Evolutionary conservation across 164 flowering plant genomes (phyloP).

Genomic region (Stephania japonica): DNA sequence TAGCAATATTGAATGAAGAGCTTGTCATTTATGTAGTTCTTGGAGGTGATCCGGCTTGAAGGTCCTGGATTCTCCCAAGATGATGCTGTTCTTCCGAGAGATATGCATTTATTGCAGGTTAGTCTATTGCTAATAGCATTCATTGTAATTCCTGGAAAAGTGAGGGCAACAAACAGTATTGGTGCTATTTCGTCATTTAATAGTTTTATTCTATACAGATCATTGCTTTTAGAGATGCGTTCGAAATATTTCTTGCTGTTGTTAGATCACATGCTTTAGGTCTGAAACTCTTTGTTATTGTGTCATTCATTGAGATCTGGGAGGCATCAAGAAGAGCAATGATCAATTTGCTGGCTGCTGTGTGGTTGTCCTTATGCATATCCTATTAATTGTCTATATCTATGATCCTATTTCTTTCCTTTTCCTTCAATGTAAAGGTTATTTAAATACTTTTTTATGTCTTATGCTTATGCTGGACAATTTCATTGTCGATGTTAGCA

Average conservation of each 20-base stretch:
- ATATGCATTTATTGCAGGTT: constrained; percentile 71
- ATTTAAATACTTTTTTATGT: neutral
- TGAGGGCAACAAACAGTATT: neutral
- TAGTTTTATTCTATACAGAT: neutral
- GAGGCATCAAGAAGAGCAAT: neutral
- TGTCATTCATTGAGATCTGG: neutral
- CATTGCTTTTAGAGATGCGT: neutral
- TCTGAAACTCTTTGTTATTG: neutral
- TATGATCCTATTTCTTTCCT: too few relatives aligned
- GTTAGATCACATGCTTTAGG: neutral
- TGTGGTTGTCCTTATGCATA: neutral
- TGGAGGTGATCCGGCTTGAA: constrained; percentile 77
- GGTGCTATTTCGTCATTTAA: neutral
- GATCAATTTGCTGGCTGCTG: neutral
- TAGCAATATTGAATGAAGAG: neutral
- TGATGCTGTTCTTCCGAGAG: constrained; percentile 52
- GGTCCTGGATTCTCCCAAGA: constrained; percentile 63
- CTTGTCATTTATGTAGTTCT: constrained; percentile 26
- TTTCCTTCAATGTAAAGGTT: too few relatives aligned
- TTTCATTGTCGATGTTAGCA: neutral
- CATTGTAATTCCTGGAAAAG: neutral
- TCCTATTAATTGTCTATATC: neutral
- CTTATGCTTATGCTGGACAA: too few relatives aligned
- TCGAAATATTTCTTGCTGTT: neutral
- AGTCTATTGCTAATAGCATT: neutral